Percentiles rank a stretch among this genome's conserved stretches.
Evolutionary conservation across 176 grass and related monocot species (phyloP).

Genomic region (Hsuehochloa calcarea): DNA sequence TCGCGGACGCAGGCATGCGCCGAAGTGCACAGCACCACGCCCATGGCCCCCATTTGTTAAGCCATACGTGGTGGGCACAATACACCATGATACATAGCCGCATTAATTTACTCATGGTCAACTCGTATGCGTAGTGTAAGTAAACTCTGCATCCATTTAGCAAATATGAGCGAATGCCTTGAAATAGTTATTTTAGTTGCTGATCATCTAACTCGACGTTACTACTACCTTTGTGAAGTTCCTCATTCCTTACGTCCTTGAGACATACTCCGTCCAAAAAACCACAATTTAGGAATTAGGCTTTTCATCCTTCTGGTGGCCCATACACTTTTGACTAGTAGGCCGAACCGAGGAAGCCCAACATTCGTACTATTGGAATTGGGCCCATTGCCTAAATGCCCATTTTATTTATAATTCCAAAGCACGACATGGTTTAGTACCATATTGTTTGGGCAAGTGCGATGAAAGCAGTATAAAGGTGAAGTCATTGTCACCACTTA

Average conservation of each 20-base stretch:
- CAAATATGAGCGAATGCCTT: not conserved
- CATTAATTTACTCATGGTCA: not conserved
- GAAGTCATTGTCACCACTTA: no score
- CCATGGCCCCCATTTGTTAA: not conserved
- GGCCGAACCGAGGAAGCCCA: not conserved
- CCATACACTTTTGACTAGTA: not conserved
- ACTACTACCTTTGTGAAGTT: not conserved
- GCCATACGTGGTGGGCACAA: not conserved
- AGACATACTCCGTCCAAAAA: not conserved
- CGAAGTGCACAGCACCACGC: not conserved
- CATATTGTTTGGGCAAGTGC: no score
- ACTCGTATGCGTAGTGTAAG: not conserved
- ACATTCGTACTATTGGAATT: no score
- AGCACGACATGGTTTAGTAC: no score
- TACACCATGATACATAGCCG: not conserved
- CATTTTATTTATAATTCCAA: no score
- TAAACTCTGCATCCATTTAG: not conserved
- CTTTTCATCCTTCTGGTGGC: not conserved
- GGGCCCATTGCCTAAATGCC: no score
- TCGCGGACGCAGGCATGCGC: constrained; percentile 4
- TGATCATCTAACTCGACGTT: not conserved
- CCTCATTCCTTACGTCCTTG: not conserved
- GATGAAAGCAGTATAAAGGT: no score
- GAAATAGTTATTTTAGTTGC: not conserved
- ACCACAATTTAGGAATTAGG: not conserved